Base-by-base conservation (phyloP, 2,329 filamentous ascomycete genomes). In the Ophiostoma ips region DNA sequence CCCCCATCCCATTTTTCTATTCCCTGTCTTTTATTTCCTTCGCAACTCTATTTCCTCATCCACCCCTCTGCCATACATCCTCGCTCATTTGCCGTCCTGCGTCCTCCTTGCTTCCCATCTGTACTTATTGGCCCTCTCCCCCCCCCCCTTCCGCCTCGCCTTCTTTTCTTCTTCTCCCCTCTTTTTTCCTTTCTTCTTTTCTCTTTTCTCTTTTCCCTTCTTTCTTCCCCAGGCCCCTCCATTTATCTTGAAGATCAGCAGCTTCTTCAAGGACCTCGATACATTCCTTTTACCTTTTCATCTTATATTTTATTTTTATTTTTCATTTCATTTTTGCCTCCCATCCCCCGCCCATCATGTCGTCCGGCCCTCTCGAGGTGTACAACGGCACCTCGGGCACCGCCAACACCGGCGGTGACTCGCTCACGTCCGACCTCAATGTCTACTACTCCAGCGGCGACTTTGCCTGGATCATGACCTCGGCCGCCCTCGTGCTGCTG, bases 401-500 rank as follows among this genome's bases (percentile, higher is more conserved):
- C 55, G 72, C 74, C 60, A 66, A 75, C 60, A 54, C 35, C 33
- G 64, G 67, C 55, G 75, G 75, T 52, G 72, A 73, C 62, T 73
- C 73, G 48, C 61, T 68, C 68, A 80, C 68, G 72, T 66, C 78
- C 53, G 77, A 95, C 65, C 74, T 94, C 57, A 95, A 95, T 66
- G 69, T 89, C 59, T 94, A 79, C 67, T 95, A 94, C 68, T 48
- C 53, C 82, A 75, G 81, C 52, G 88, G 87, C 61, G 80, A 94
- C 68, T 79, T 94, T 61, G 78, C 83, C 51, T 95, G 86, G 82
- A 77, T 94, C 67, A 79, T 94, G 58, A 83, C 79, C 18, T 74
- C 84, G 28, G 88, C 87, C 2, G 87, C 86, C 7, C 74, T 95
- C 49, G 87, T 94, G 48, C 70, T 94, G 58, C 78, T 95, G 58